Conservation (phyloP, 208 protist genomes). For the Acanthamoeba sp. region DNA sequence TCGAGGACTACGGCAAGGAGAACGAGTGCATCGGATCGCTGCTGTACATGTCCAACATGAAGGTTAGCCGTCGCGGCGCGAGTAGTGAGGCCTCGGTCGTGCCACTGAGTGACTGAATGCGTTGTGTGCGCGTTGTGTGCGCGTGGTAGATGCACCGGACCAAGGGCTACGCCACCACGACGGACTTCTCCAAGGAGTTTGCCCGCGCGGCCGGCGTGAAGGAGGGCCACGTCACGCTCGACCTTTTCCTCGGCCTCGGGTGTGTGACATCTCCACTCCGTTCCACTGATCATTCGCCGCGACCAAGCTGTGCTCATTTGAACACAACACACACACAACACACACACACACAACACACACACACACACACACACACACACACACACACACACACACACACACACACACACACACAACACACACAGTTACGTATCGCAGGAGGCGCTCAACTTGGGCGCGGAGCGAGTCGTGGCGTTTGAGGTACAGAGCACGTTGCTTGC, state of each 20-base stretch:
- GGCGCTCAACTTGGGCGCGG: slow-evolving; percentile 1
- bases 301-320: no score
- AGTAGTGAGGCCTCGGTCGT: no score
- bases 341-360: not conserved
- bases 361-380: no score
- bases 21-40: slow-evolving; percentile 4
- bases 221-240: slow-evolving; percentile 18
- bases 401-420: not conserved
- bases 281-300: not conserved
- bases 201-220: slow-evolving; percentile 10
- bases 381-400: no score
- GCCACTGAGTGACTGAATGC: no score
- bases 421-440: slow-evolving; percentile 2
- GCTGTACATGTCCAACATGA: slow-evolving; percentile 12
- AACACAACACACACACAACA: not conserved
- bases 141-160: slow-evolving; percentile 24
- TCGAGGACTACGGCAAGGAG: not conserved
- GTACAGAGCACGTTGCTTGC: not conserved
- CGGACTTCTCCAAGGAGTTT: slow-evolving; percentile 40
- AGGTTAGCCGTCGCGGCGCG: no score
- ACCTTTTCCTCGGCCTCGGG: slow-evolving; percentile 56
- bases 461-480: slow-evolving; percentile 21
- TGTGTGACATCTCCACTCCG: not conserved
- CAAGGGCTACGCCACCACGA: slow-evolving; percentile 6
- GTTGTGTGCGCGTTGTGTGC: not conserved